Evolutionary conservation across 2,329 filamentous ascomycete genomes (phyloP), one percentile per base, ranked within the genome.

Genomic region (Colletotrichum magnum): DNA sequence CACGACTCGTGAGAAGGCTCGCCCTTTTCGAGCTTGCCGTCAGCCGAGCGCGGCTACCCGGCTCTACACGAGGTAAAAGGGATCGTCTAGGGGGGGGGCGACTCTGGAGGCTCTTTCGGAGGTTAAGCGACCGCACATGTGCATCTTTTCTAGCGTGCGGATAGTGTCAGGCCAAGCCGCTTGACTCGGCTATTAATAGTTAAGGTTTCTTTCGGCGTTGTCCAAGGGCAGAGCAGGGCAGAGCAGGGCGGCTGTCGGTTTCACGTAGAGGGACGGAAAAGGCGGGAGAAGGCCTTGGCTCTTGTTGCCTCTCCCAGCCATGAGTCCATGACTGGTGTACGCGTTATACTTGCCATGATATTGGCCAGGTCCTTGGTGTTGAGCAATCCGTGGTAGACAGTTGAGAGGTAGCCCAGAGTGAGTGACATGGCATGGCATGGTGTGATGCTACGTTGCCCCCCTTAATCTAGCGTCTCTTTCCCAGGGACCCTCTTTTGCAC

Each of bases 391-490:
- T 32, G 5, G 28, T 32, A 32, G 6, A 32, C 2, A 9, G 28
- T 9, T 9, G 43, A 47, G 43, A 47, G 18, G 15, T 13, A 45
- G 41, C 28, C 28, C n/a, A 21, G 21, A 24, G 21, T 4, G 2
- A 24, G 21, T 24, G 21, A 24, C 21, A 24, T 24, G 21, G 21
- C 21, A 24, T 24, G 21, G 53, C 21, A 24, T 24, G 21, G 53
- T 45, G n/a, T 13, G 18, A 41, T 65, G 65, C 60, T 59, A 59
- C 65, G 65, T 68, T 68, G 18, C 61, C 48, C 61, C 41, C 64
- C 51, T 64, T 26, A 36, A 50, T 50, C 28, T 59, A 65, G 61
- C 54, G 41, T 68, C 36, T 51, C 26, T 12, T 39, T 39, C 63
- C 13, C 50, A 15, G 36, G 48, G 24, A 54, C 48, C 36, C 16